Evolutionary conservation across 2,329 filamentous ascomycete species (phyloP), one percentile per base, ranked within the genome.

Genomic region (Arachnopeziza araneosa): DNA sequence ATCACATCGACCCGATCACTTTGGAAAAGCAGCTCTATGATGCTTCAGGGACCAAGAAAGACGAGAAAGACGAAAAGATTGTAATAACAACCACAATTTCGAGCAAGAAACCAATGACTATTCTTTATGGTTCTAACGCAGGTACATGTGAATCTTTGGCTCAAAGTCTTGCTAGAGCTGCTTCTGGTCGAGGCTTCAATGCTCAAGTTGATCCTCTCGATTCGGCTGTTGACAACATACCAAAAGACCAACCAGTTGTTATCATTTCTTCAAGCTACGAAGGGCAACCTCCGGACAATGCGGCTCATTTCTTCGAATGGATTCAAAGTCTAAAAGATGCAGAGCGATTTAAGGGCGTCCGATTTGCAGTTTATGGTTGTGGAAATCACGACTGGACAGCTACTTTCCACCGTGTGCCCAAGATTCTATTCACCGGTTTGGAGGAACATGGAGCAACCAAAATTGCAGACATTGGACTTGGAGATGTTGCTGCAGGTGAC

Each of bases 121-220:
- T 93, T 22, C 81, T 86, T 48, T 92, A 89, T 67, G 89, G 89
- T 1, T 88, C 86, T n/a, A 90, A 91, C 68, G 85, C 83, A 9
- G 89, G 89, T 0, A 92, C 89, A 1, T 91, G 88, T 70, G 86
- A 91, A 71, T 78, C 84, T 1, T 78, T 91, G 53, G 85, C 88
- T 0, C 80, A 86, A 63, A 78, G 82, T 26, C 70, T 91, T 9
- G 84, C 84, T 0, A 77, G 79, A 4, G 81, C 85, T 66, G 86
- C 86, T 0, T 66, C 76, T 2, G 71, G 71, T 3, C 83, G 84
- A 64, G 88, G 88, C 0, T 90, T 85, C 71, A 73, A 71, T 6
- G 74, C 70, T 3, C 71, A 75, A 4, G 73, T 87, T 1, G 77
- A 80, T 22, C 78, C 80, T 1, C 73, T 92, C 52, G 86, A 92